Conservation (phyloP, 108 stramenopile genomes). For the Conticribra guillardii region DNA sequence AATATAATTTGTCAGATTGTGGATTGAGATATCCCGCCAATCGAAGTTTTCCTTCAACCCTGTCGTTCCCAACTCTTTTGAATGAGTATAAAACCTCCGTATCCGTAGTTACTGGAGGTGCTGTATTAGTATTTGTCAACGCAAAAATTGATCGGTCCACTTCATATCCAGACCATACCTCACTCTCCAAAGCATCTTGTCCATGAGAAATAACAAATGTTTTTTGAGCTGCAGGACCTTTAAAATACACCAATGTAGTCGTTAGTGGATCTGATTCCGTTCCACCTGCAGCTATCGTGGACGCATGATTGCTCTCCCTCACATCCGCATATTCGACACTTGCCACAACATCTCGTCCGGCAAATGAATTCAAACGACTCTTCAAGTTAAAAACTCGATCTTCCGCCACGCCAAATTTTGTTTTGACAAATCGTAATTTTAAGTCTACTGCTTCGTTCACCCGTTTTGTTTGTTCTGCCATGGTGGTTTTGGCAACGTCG, state of each 20-base stretch:
- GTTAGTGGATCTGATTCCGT: constrained; percentile 69
- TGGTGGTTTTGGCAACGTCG: constrained; percentile 59
- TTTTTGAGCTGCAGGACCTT: constrained; percentile 87
- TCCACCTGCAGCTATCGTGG: constrained; percentile 70
- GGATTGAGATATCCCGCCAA: constrained; percentile 82
- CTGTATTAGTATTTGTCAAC: constrained; percentile 81
- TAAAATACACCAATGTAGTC: constrained; percentile 78
- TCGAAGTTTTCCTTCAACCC: constrained; percentile 60
- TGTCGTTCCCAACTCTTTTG: constrained; percentile 44
- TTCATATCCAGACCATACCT: constrained; percentile 72
- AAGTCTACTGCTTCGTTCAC: constrained; percentile 47
- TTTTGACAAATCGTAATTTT: constrained; percentile 50
- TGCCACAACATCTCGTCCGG: constrained; percentile 73
- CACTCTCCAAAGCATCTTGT: constrained; percentile 35
- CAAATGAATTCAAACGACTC: constrained; percentile 74
- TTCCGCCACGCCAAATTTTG: constrained; percentile 76
- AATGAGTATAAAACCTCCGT: constrained; percentile 76
- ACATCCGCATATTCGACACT: constrained; percentile 82
- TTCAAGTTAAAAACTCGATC: constrained; percentile 71
- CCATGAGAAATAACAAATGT: constrained; percentile 71
- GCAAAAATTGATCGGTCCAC: constrained; percentile 82
- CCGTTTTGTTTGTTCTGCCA: constrained; percentile 59
- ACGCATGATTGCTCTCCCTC: constrained; percentile 66
- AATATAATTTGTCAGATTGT: constrained; percentile 74
- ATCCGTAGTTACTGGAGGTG: constrained; percentile 84